Base-by-base conservation (phyloP, 2,329 filamentous ascomycete species). In the Pestalotiopsis sp. region DNA sequence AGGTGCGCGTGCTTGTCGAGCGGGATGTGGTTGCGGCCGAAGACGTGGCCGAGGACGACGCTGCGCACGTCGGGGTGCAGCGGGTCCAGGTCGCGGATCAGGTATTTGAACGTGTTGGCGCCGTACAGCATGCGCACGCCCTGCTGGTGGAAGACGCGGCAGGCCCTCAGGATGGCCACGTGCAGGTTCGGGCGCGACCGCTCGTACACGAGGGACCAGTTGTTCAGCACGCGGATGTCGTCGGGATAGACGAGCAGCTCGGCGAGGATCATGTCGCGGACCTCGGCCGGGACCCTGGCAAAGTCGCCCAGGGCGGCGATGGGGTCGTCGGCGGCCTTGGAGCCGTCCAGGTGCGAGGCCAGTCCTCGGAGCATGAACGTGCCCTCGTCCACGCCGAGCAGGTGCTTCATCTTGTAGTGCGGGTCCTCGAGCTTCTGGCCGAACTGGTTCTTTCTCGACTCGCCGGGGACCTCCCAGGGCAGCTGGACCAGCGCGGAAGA, bases 61-160 rank as follows among this genome's bases (percentile, higher is more conserved):
- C 11, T 36, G 4, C 31, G 72, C 74, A 9, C 66, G 66, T 36
- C 31, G 3, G 20, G 7, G 63, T 71, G 14, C 68, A 68, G 45
- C 13, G 61, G 39, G 11, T 20, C 3, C 1, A 74, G 74, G 69
- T 87, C 84, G 1, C 85, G 80, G 13, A 87, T 74, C 7, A 79
- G 75, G 69, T 88, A 87, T 1, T 78, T 71, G 69, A 88, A 88
- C 0, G 65, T 78, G 64, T 88, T 88, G 36, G 81, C 77, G 2
- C 83, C 82, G 68, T 85, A 88, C 0, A 88, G 77, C 4, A 87
- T 74, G 1, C 72, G 72, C 2, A 78, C 70, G 2, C 81, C 82
- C 73, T 86, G 83, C 0, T 61, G 6, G 39, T 78, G 78, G 36
- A 84, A 71, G 1, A 69, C 66, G 3, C 70, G 72, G 74, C 80